phyloP scores from a whole-genome alignment of 2,329 filamentous ascomycete species.

The Pseudocercospora pini-densiflorae region DNA sequence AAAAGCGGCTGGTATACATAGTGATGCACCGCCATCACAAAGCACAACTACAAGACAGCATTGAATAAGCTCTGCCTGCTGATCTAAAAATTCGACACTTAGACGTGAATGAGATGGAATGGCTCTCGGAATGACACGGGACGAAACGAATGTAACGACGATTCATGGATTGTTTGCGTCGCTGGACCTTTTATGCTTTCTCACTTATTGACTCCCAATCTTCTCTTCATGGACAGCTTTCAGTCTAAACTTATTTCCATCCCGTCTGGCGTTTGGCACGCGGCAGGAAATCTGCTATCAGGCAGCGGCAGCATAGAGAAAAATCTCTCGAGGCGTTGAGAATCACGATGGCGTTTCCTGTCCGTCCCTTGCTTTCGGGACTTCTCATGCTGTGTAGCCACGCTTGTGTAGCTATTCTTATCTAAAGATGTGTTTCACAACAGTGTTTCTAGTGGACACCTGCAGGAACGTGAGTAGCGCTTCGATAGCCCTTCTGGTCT shows the following conservation, averaged over 20 bases:
- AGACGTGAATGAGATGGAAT: constrained; percentile 8
- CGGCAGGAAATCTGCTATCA: constrained; percentile 3
- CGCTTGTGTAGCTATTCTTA: constrained; percentile 17
- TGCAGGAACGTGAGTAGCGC: constrained; percentile 15
- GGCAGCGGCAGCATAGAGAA: background rate
- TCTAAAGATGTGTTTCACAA: constrained; percentile 18
- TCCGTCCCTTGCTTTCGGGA: background rate
- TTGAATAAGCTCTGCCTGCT: background rate
- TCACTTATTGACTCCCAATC: background rate
- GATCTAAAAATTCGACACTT: constrained; percentile 5
- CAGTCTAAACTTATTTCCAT: background rate
- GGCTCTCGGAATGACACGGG: constrained; percentile 9
- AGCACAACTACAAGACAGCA: background rate
- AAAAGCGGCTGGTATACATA: constrained; percentile 20
- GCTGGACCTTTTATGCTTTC: background rate
- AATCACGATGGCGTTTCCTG: constrained; percentile 1
- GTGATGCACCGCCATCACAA: background rate
- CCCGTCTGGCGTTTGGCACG: background rate
- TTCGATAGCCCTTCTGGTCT: constrained; percentile 1
- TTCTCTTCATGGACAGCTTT: background rate
- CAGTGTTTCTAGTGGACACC: constrained; percentile 13
- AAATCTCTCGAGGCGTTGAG: background rate
- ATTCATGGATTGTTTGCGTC: constrained; percentile 4
- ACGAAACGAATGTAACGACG: constrained; percentile 23
- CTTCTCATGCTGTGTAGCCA: constrained; percentile 13